Percentiles rank a stretch among this genome's conserved stretches.
phyloP scores from a whole-genome alignment of 2,329 filamentous ascomycete genomes.

The Ceratocystis ficicola region DNA sequence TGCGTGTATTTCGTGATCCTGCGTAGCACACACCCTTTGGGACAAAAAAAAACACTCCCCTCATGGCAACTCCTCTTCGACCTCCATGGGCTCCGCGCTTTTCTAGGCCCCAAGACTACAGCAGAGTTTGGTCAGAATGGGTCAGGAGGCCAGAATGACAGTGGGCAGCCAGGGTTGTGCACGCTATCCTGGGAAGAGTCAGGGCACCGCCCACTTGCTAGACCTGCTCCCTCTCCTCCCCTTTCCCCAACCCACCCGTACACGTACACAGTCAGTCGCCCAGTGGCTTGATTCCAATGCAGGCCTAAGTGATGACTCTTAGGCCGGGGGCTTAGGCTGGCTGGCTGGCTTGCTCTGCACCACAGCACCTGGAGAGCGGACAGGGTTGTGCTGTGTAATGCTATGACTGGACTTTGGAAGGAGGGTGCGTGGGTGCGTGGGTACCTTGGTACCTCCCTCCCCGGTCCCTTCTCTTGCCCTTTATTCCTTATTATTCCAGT shows the following conservation, averaged over 20 bases:
- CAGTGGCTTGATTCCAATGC: background rate
- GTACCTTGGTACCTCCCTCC: background rate
- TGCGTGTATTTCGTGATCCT: too few relatives aligned
- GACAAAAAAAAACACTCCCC: too few relatives aligned
- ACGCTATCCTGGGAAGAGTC: too few relatives aligned
- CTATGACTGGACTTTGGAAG: background rate
- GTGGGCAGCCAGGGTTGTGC: background rate
- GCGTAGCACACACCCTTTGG: too few relatives aligned
- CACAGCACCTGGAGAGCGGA: background rate
- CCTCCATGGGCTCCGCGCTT: too few relatives aligned
- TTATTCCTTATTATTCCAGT: too few relatives aligned
- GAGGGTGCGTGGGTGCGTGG: background rate
- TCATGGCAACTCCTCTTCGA: too few relatives aligned
- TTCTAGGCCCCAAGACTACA: too few relatives aligned
- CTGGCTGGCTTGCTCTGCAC: background rate
- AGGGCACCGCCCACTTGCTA: background rate
- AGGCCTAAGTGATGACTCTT: background rate
- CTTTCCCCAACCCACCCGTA: too few relatives aligned
- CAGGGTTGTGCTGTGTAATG: background rate
- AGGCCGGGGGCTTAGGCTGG: background rate
- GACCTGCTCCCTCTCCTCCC: background rate
- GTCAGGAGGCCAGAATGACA: background rate
- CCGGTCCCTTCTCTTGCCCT: constrained; percentile 5
- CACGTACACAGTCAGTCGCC: too few relatives aligned
- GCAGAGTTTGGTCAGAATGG: too few relatives aligned